phyloP scores from a whole-genome alignment of 164 flowering plant genomes.

The Aristolochia fimbriata region DNA sequence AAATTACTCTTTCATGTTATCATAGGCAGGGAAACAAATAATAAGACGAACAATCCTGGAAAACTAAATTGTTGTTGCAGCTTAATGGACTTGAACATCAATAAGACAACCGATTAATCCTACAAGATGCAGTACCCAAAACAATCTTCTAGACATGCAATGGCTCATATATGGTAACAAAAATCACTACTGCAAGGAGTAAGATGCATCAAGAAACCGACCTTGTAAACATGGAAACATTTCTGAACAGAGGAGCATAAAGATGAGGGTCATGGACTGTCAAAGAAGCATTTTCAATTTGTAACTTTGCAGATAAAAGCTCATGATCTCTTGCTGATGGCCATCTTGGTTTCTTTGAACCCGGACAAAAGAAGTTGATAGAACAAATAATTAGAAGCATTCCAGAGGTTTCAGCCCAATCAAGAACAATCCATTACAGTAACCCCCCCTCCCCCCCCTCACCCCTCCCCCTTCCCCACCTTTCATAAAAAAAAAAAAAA shows the following conservation, averaged over 20 bases:
- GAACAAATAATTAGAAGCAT: background rate
- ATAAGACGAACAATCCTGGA: no score
- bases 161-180: background rate
- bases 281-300: slow-evolving; percentile 8
- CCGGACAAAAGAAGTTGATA: background rate
- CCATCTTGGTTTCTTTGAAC: slow-evolving; percentile 4
- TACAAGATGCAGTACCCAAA: background rate
- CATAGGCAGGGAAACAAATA: background rate
- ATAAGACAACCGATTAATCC: background rate
- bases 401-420: background rate
- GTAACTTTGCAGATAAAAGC: slow-evolving; percentile 6
- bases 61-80: background rate
- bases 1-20: background rate
- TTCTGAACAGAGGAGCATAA: slow-evolving; percentile 7
- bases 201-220: background rate
- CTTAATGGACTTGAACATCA: background rate
- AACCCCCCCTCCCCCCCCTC: no score
- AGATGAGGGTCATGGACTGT: background rate
- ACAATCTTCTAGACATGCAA: background rate
- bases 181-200: background rate
- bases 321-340: slow-evolving; percentile 3
- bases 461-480: no score
- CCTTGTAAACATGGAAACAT: slow-evolving; percentile 6
- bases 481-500: no score
- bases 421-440: no score